These are phyloP conservation scores for Noccaea bulbosa DNA, from an alignment of 345 rosid species.

Conservation along the genomic window DNA sequence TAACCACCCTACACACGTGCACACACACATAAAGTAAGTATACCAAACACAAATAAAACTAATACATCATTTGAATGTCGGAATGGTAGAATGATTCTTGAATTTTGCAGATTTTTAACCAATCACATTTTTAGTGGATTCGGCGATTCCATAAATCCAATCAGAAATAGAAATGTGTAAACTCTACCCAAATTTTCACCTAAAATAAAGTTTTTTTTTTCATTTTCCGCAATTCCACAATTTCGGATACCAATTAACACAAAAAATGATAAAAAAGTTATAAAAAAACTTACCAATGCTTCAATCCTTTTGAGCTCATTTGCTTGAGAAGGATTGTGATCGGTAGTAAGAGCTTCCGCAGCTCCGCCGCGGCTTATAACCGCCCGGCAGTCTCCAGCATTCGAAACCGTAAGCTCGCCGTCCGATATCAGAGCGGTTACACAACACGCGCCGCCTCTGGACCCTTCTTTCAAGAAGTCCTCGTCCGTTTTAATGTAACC, in stretches of 20 bases:
- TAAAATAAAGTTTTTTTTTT: not conserved
- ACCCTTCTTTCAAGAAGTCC: slow-evolving; percentile 59
- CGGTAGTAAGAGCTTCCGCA: slow-evolving; percentile 79
- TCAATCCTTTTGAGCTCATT: slow-evolving; percentile 69
- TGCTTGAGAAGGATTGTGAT: slow-evolving; percentile 69
- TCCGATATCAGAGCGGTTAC: slow-evolving; percentile 68
- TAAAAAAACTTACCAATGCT: slow-evolving; percentile 55
- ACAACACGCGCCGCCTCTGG: slow-evolving; percentile 77
- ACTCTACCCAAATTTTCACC: not conserved
- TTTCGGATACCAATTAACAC: not conserved
- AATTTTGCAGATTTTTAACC: not conserved
- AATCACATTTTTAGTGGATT: slow-evolving; percentile 5
- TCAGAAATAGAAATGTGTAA: not conserved
- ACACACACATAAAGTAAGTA: slow-evolving; percentile 29
- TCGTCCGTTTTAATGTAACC: slow-evolving; percentile 70
- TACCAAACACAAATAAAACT: slow-evolving; percentile 27
- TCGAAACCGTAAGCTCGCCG: slow-evolving; percentile 66
- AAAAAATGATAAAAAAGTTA: not conserved
- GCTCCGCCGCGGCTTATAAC: slow-evolving; percentile 70
- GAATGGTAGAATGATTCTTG: slow-evolving; percentile 18
- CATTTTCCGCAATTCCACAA: not conserved
- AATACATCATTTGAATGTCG: not conserved
- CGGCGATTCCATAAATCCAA: not conserved
- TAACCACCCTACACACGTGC: slow-evolving; percentile 56
- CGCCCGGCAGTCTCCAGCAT: slow-evolving; percentile 87